These are phyloP conservation scores for Singerocomus rubriflavus DNA, from an alignment of 1,284 basidiomycete genomes.

Conservation along the genomic window DNA sequence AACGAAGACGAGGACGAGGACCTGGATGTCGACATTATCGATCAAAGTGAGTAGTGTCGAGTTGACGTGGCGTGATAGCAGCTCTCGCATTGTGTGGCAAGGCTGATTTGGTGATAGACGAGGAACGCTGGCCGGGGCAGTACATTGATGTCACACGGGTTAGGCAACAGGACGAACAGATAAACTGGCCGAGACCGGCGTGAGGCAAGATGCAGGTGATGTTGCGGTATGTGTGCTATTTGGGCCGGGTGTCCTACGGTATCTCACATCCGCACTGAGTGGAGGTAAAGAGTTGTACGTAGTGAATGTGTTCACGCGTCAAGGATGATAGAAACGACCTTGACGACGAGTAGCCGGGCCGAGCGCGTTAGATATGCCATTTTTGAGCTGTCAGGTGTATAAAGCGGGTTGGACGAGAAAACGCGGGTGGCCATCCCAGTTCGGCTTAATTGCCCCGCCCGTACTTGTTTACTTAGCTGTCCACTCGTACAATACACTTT, in stretches of 20 bases:
- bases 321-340: conserved; percentile 15
- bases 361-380: background rate
- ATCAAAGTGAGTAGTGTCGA: conserved; percentile 51
- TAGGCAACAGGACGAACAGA: conserved; percentile 49
- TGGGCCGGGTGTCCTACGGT: background rate
- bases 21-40: conserved; percentile 54
- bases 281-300: conserved; percentile 7
- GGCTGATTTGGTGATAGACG: conserved; percentile 40
- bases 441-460: conserved; percentile 11
- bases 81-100: background rate
- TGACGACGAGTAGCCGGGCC: conserved; percentile 16
- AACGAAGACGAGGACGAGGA: conserved; percentile 65
- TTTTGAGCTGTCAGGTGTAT: too few relatives aligned
- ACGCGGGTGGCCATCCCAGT: conserved; percentile 1
- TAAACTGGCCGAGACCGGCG: conserved; percentile 64
- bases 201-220: conserved; percentile 1
- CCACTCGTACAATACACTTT: conserved; percentile 4
- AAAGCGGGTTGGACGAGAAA: background rate
- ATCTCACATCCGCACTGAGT: background rate
- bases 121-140: conserved; percentile 64
- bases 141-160: conserved; percentile 65
- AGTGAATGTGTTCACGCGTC: background rate
- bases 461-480: conserved; percentile 18
- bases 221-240: background rate
- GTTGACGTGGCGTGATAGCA: background rate